Evolutionary conservation across 1,284 basidiomycete species (phyloP), one percentile per base, ranked within the genome.

Genomic region (Fistulinella cinereoalba): DNA sequence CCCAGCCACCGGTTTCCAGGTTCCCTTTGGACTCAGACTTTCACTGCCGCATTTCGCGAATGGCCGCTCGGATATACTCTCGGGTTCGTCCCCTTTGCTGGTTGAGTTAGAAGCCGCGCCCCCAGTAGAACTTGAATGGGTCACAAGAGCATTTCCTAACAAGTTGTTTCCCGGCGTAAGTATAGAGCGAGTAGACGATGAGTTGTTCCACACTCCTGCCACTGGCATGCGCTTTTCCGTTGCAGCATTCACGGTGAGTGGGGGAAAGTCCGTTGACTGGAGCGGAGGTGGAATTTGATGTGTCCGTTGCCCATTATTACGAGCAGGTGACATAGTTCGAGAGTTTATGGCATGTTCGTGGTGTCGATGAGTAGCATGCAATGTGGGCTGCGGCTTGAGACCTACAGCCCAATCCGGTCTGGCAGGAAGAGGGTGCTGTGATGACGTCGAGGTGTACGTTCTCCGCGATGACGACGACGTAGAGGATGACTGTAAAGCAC

Each of bases 331-430:
- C 67, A 71, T 71, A 8, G 62, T 71, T 46, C 69, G 69, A 29
- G 71, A 62, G 37, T 51, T 65, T 48, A 50, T 56, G 47, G 59
- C 39, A 45, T 67, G 62, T 27, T 65, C 62, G 50, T 76, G 75
- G 56, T 78, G 76, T 24, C 76, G 71, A 38, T 70, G 67, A 2
- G 73, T 66, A 38, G 74, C 54, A 52, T 80, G 77, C 34, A 83
- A 64, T 11, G 77, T 82, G 34, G 81, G 79, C 51, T 85, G 81
- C 0, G 87, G 79, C 61, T 83, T 85, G 28, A 90, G 71, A 8
- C 87, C 86, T 11, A 90, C 85, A 19, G 88, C 88, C 88, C 88
- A 91, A 61, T 91, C 88, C 32, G 88, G 88, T 47, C 88, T 76
- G 4, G 86, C 70, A 10, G 88, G 88, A 37, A 91, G 72, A 21